Evolutionary conservation across 805 yeast species (phyloP), one percentile per base, ranked within the genome.

Genomic region (Schizosaccharomyces cryophilus): DNA sequence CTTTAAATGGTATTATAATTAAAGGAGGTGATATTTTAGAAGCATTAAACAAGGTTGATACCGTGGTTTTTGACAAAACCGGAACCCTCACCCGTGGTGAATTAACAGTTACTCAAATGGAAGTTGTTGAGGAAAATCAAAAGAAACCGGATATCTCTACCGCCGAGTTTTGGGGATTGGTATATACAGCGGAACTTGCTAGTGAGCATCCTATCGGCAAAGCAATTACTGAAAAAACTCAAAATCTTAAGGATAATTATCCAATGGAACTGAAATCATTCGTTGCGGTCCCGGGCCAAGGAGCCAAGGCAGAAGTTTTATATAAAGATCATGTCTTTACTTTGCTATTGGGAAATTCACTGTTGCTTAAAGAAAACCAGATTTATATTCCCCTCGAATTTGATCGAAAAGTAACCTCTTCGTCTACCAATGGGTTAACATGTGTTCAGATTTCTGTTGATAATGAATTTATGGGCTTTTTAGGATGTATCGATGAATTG

Each of bases 11-110:
- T 21, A 84, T 93, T 4, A 74, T 93, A 61, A 85, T 93, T 67
- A 93, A 90, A 71, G 95, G 96, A 59, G 98, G 96, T 26, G 95
- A 84, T 60, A 80, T 85, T 17, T 76, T 93, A 64, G 97, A 93
- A 68, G 76, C 73, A 62, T 83, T 93, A 6, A 79, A 80, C 66
- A 72, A 76, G 21, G 75, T 87, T 48, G 78, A 81, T 64, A 76
- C 80, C 13, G 80, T 87, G 31, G 74, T 93, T 38, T 90, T 93
- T 70, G 98, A 93, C 72, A 93, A 93, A 71, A 93, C 99, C 0
- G 98, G 98, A 2, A 93, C 98, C 0, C 74, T 93, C 55, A 94
- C 99, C 0, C 74, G 83, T 0, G 98, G 98, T 15, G 74, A 78
- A 54, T 85, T 93, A 93, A 71, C 67, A 2, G 78, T 78, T 1